Evolutionary conservation across 768 basidiomycete species (phyloP).

Genomic region (Leccinum uliginosum): DNA sequence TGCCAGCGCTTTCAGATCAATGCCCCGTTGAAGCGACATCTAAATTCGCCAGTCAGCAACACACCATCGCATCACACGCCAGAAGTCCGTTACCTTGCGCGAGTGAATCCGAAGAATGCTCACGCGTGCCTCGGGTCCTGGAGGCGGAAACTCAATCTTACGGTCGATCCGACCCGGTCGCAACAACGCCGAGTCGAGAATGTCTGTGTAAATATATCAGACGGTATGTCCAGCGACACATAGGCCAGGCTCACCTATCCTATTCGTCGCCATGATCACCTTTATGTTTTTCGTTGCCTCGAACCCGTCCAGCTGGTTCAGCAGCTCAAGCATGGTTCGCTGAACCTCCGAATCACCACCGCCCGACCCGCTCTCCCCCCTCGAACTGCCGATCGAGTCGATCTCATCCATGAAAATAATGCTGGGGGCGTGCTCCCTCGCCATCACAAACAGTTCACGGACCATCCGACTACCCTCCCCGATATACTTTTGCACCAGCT

Average conservation of each 20-base stretch:
- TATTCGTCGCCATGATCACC: conserved; percentile 35
- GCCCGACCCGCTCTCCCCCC: conserved; percentile 76
- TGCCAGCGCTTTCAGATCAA: conserved; percentile 91
- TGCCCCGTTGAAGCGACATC: conserved; percentile 98
- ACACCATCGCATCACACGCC: not conserved
- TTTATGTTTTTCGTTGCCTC: not conserved
- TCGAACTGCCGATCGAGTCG: conserved; percentile 91
- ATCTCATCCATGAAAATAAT: conserved; percentile 99
- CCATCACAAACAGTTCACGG: conserved; percentile 97
- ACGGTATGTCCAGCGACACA: not conserved
- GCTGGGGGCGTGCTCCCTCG: conserved; percentile 92
- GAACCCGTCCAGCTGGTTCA: not conserved
- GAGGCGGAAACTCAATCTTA: conserved; percentile 45
- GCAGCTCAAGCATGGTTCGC: not conserved
- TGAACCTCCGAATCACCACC: conserved; percentile 81
- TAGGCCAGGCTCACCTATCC: conserved; percentile 55
- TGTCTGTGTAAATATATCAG: conserved; percentile 49
- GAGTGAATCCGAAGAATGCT: conserved; percentile 48
- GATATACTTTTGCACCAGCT: not conserved
- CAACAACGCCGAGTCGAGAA: conserved; percentile 88
- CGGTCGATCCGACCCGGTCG: conserved; percentile 90
- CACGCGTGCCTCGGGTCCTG: conserved; percentile 93
- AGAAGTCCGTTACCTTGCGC: conserved; percentile 58
- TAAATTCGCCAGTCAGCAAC: conserved; percentile 25
- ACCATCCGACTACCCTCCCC: conserved; percentile 71